Conservation (phyloP, 495 filamentous ascomycete species). For the Xylaria venustula region DNA sequence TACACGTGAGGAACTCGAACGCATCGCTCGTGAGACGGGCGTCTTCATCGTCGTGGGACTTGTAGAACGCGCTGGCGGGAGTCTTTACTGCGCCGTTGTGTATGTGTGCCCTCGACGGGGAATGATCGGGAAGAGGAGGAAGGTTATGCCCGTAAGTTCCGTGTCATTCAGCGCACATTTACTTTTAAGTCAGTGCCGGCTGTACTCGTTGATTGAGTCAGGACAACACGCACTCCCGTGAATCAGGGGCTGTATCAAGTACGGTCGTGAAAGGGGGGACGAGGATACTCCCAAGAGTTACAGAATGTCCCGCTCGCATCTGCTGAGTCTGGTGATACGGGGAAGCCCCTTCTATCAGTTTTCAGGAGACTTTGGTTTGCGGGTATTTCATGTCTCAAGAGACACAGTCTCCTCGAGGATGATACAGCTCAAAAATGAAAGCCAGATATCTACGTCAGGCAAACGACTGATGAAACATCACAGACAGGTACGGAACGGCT, state of each 20-base stretch:
- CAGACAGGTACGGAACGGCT: constrained; percentile 78
- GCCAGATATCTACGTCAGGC: neutral
- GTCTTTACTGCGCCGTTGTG: constrained; percentile 78
- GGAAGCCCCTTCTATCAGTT: neutral
- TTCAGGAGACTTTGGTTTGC: no score
- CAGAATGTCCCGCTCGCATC: neutral
- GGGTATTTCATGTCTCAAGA: no score
- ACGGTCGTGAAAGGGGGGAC: no score
- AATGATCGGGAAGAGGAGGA: constrained; percentile 80
- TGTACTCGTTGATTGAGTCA: neutral
- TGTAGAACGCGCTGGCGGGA: constrained; percentile 78
- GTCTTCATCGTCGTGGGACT: constrained; percentile 79
- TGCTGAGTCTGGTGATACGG: neutral
- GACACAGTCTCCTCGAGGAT: no score
- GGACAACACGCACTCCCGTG: neutral
- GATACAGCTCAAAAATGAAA: neutral
- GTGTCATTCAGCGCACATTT: constrained; percentile 2
- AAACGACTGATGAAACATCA: constrained; percentile 10
- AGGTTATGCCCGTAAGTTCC: constrained; percentile 76
- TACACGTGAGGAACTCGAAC: constrained; percentile 76
- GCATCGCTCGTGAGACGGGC: constrained; percentile 67
- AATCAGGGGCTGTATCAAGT: neutral
- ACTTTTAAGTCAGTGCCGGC: neutral
- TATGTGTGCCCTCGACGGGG: constrained; percentile 77
- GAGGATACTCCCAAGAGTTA: no score